phyloP scores from a whole-genome alignment of 371 early-diverging fungal genomes.

The Circinella umbellata region DNA sequence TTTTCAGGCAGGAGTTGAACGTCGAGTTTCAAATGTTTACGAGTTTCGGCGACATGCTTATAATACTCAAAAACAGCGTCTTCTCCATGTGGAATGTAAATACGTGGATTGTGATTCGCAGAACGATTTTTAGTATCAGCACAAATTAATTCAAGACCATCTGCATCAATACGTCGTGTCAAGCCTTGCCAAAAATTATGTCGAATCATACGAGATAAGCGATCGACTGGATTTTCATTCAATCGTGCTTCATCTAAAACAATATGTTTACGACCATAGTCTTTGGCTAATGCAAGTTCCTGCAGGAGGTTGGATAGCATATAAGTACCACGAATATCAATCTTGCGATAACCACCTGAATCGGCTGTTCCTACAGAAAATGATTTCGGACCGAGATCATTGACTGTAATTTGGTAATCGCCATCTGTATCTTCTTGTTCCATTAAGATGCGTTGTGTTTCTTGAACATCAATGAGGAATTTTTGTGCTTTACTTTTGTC shows the following conservation, averaged over 20 bases:
- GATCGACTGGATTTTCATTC: slow-evolving; percentile 90
- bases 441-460: slow-evolving; percentile 73
- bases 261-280: slow-evolving; percentile 79
- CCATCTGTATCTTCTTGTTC: slow-evolving; percentile 93
- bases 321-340: slow-evolving; percentile 92
- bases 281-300: slow-evolving; percentile 87
- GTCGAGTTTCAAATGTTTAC: slow-evolving; percentile 73
- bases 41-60: slow-evolving; percentile 59
- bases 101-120: slow-evolving; percentile 74
- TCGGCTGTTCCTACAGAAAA: slow-evolving; percentile 83
- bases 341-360: slow-evolving; percentile 80
- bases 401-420: slow-evolving; percentile 89
- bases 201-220: slow-evolving; percentile 87
- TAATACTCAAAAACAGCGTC: slow-evolving; percentile 79
- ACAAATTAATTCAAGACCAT: slow-evolving; percentile 85
- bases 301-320: slow-evolving; percentile 90
- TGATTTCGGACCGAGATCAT: slow-evolving; percentile 88
- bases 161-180: slow-evolving; percentile 88
- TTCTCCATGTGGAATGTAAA: slow-evolving; percentile 88
- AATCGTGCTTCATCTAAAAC: slow-evolving; percentile 83
- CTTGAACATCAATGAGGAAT: slow-evolving; percentile 83
- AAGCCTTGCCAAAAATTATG: slow-evolving; percentile 92
- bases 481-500: slow-evolving; percentile 70
- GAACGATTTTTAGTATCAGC: slow-evolving; percentile 87
- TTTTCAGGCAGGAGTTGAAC: slow-evolving; percentile 83